These are phyloP conservation scores for Tylopilus sp. DNA, from an alignment of 1,284 basidiomycete species.

Conservation along the genomic window DNA sequence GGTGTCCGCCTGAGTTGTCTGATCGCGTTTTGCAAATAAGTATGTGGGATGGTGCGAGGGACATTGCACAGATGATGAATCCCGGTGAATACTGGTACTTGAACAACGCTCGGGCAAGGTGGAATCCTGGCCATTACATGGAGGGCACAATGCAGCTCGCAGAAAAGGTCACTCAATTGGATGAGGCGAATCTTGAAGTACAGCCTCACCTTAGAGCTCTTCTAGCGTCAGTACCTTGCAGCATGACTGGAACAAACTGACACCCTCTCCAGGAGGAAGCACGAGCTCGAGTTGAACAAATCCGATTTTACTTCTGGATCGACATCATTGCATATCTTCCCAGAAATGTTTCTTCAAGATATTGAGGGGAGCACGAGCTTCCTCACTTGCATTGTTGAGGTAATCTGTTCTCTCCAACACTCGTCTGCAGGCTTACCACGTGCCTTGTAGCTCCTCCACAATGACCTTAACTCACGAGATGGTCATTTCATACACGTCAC, in stretches of 20 bases:
- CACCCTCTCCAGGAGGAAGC: slow-evolving; percentile 47
- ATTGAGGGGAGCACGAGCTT: slow-evolving; percentile 39
- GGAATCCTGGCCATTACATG: slow-evolving; percentile 38
- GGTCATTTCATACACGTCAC: slow-evolving; percentile 52
- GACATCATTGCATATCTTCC: slow-evolving; percentile 34
- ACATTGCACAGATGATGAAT: slow-evolving; percentile 42
- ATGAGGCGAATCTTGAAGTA: slow-evolving; percentile 37
- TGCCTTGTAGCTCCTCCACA: slow-evolving; percentile 44
- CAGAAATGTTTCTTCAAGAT: slow-evolving; percentile 46
- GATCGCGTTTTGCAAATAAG: slow-evolving; percentile 49
- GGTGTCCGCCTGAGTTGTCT: slow-evolving; percentile 46
- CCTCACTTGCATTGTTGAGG: slow-evolving; percentile 59
- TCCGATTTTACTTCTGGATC: slow-evolving; percentile 20
- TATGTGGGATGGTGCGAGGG: slow-evolving; percentile 50
- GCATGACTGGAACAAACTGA: slow-evolving; percentile 7
- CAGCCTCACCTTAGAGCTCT: slow-evolving; percentile 44
- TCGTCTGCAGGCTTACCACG: not conserved
- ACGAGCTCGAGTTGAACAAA: slow-evolving; percentile 38
- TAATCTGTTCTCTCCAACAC: slow-evolving; percentile 20
- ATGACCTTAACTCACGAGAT: slow-evolving; percentile 31
- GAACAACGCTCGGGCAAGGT: slow-evolving; percentile 49
- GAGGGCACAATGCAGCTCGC: slow-evolving; percentile 51
- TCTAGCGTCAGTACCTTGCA: slow-evolving; percentile 43
- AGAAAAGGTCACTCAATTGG: slow-evolving; percentile 43
- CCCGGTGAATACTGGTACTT: slow-evolving; percentile 51